Percentiles rank a stretch among this genome's conserved stretches.
Conservation (phyloP, 306 rosid species). For the Cyclanthera cordifolia region DNA sequence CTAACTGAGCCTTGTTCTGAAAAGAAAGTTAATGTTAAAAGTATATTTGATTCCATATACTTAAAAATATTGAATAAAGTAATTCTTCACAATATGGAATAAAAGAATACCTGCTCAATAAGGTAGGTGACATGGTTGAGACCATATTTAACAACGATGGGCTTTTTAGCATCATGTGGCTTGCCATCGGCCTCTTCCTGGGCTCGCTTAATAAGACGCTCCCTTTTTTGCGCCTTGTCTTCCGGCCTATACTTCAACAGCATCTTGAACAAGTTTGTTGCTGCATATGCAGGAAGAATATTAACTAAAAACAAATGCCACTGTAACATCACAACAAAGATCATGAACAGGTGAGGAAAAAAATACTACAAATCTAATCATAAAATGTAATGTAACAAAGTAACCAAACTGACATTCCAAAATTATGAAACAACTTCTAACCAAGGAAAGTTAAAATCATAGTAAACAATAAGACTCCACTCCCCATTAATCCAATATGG, state of each 20-base stretch:
- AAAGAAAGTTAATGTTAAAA: not conserved
- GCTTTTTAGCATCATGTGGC: conserved; percentile 49
- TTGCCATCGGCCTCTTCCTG: conserved; percentile 65
- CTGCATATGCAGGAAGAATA: conserved; percentile 20
- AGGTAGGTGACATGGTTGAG: conserved; percentile 76
- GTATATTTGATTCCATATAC: not conserved
- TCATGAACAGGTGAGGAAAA: not conserved
- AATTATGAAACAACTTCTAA: not conserved
- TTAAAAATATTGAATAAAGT: not conserved
- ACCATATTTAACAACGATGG: conserved; percentile 62
- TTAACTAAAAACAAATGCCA: not conserved
- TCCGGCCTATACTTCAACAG: conserved; percentile 69
- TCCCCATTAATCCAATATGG: not conserved
- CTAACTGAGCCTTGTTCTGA: conserved; percentile 69
- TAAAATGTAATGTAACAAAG: not conserved
- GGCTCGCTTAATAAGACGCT: conserved; percentile 56
- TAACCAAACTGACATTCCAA: not conserved
- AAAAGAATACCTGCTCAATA: conserved; percentile 47
- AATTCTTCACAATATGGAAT: not conserved
- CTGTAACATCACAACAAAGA: not conserved
- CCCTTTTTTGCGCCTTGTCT: conserved; percentile 66
- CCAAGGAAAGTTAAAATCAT: not conserved
- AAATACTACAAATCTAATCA: too few relatives aligned
- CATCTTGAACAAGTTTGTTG: conserved; percentile 62
- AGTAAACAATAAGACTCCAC: not conserved